Evolutionary conservation across 1,284 basidiomycete species (phyloP), one percentile per base, ranked within the genome.

Genomic region (Ustilago lituana): DNA sequence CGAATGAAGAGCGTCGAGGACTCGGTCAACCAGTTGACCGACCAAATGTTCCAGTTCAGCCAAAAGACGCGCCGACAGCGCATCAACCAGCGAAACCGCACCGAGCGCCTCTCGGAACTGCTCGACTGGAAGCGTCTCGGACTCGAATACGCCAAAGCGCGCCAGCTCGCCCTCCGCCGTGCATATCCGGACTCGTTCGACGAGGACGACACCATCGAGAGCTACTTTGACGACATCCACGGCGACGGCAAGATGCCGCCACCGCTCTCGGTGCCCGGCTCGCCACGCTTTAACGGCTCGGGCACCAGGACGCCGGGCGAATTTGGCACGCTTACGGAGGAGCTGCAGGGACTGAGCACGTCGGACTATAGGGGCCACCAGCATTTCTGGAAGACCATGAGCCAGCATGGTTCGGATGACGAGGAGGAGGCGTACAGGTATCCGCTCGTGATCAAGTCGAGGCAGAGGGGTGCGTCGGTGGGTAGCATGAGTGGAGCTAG

Each of bases 111-210:
- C 6, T 73, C 86, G 17, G 95, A 95, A 39, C 83, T 98, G 54
- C 86, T 98, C 61, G 95, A 98, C 84, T 98, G 95, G 95, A 98
- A 98, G 86, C 93, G 94, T 76, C 85, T 98, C 23, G 95, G 95
- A 5, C 88, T 98, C 71, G 95, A 98, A 83, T 98, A 98, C 83
- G 90, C 90, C 81, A 98, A 97, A 85, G 91, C 93, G 32, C 86
- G 95, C 46, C 94, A 96, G 84, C 86, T 98, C 54, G 93, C 93
- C 23, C 86, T 98, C 52, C 86, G 95, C 68, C 86, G 95, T 44
- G 95, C 95, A 11, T 98, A 98, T 83, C 95, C 95, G 1, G 94
- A 98, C 77, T 89, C 91, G 58, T 98, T 97, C 84, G 72, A 72
- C 14, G 88, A 85, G 60, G 85, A 86, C 64, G 85, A 86, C 60